Evolutionary conservation across 306 rosid genomes (phyloP), one percentile per base, ranked within the genome.

Genomic region (Sicyos baderoa): DNA sequence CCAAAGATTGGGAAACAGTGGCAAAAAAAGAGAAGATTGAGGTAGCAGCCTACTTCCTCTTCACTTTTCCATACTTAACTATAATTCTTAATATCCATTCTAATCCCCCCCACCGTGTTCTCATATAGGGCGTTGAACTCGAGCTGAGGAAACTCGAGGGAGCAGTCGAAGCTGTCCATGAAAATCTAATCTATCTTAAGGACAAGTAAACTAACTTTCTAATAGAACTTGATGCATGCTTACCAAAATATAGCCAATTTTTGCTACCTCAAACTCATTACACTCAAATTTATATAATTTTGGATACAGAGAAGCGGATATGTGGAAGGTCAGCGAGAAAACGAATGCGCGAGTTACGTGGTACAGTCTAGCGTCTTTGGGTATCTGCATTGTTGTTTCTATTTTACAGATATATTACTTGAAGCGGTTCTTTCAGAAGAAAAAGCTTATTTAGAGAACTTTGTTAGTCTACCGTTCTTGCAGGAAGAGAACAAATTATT

Each of bases 1-100:
- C 99, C 25, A 90, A 86, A 83, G 99, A 93, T 79, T 93, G 99
- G 99, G 99, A 90, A 56, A 78, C 99, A 11, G 97, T 93, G 60
- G 99, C 99, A 37, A 93, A 77, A 78, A 90, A 88, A 72, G 99
- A 93, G 80, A 93, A 90, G 87, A 82, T 93, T 67, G 97, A 88
- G 51, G 51, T 47, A 47, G 90, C 72, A n/a, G n/a, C n/a, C n/a
- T 62, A 29, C 68, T 59, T 23, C 68, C 50, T 50, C 44, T 54
- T 68, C 37, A 40, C 68, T 44, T 57, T 72, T 44, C 11, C 44
- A 17, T 17, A 52, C 35, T 69, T 9, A 18, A 32, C 67, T 73
- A 62, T 60, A 54, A 35, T 72, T 29, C 25, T 10, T 35, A 13
- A 45, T 42, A 6, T 47, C 37, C 55, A 66, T 66, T 47, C 37